Evolutionary conservation across 495 filamentous ascomycete species (phyloP).

Genomic region (Aspergillus asperescens): DNA sequence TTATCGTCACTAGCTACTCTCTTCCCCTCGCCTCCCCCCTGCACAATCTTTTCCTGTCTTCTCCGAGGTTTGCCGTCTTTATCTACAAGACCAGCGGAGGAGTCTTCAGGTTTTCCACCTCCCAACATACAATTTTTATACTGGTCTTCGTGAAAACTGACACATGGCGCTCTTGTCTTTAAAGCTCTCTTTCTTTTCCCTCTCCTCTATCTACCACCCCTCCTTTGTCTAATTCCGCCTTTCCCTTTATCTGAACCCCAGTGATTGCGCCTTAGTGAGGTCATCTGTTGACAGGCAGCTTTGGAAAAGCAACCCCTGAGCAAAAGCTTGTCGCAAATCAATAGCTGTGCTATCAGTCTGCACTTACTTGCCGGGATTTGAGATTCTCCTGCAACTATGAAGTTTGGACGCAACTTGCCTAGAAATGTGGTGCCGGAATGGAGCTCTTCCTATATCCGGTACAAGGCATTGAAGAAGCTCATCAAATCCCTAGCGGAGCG

Average conservation of each 20-base stretch:
- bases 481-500: conserved; percentile 70
- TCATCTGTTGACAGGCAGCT: not conserved
- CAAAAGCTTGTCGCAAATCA: not conserved
- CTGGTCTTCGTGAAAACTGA: conserved; percentile 13
- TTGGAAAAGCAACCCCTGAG: not conserved
- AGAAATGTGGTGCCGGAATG: conserved; percentile 97
- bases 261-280: not conserved
- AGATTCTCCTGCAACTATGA: conserved; percentile 50
- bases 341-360: not conserved
- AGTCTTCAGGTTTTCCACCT: conserved; percentile 10
- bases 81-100: not conserved
- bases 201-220: conserved; percentile 1
- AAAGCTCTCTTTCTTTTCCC: conserved; percentile 15
- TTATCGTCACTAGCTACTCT: not conserved
- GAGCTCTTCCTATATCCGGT: conserved; percentile 89
- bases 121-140: conserved; percentile 4
- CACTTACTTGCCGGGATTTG: not conserved
- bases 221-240: conserved; percentile 2
- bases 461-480: conserved; percentile 91
- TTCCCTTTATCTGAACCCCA: conserved; percentile 1
- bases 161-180: conserved; percentile 19
- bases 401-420: conserved; percentile 77
- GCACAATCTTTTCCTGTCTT: not conserved
- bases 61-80: not conserved
- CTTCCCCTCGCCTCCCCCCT: not conserved